phyloP scores from a whole-genome alignment of 768 basidiomycete species.

The Collybia mongolica region DNA sequence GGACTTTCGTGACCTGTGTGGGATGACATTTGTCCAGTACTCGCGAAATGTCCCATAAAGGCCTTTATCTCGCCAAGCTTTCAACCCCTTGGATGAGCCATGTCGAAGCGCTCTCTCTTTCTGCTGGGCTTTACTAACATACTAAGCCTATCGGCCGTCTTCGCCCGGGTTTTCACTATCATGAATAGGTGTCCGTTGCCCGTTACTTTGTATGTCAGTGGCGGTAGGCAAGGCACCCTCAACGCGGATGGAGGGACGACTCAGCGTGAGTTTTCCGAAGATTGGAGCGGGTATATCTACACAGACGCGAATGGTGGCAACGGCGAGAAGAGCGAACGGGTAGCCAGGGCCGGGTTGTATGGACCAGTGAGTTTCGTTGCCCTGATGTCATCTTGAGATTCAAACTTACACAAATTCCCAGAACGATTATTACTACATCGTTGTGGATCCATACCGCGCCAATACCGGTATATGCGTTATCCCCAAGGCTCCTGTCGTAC shows the following conservation, averaged over 20 bases:
- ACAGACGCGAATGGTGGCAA: constrained; percentile 21
- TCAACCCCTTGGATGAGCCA: too few species aligned
- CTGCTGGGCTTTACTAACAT: too few species aligned
- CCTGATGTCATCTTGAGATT: background rate
- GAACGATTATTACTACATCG: constrained; percentile 4
- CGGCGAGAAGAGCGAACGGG: constrained; percentile 15
- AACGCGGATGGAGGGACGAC: constrained; percentile 15
- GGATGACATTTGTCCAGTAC: too few species aligned
- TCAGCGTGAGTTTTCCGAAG: constrained; percentile 11
- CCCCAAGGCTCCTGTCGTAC: background rate
- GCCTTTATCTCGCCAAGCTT: too few species aligned
- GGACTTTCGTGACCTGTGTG: too few species aligned
- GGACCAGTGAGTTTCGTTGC: constrained; percentile 3
- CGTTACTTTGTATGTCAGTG: constrained; percentile 23
- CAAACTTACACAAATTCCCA: background rate
- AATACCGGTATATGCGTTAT: background rate
- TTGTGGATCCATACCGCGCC: constrained; percentile 1
- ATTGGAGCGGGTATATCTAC: constrained; percentile 24
- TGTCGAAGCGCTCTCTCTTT: too few species aligned
- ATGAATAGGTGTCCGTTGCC: constrained; percentile 23
- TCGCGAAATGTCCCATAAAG: too few species aligned
- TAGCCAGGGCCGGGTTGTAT: constrained; percentile 21
- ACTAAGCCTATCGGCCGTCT: too few species aligned
- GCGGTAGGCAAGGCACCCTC: constrained; percentile 14
- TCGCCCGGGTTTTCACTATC: constrained; percentile 4